Conservation (phyloP, 139 green algal species). For the Asterochloris erici region DNA sequence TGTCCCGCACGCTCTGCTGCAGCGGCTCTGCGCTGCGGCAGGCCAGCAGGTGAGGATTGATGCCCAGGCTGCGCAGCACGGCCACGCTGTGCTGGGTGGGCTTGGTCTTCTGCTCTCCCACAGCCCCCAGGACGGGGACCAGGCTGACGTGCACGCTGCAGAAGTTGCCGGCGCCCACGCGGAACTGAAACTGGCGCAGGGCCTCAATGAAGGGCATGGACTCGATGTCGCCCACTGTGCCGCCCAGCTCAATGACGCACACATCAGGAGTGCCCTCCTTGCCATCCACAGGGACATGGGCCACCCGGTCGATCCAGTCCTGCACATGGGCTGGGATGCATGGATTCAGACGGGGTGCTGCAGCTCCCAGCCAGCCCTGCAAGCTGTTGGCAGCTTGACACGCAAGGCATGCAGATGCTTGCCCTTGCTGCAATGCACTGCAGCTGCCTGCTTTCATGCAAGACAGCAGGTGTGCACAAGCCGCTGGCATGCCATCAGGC, state of each 20-base stretch:
- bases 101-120: slow-evolving; percentile 99
- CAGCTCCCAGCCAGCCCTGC: too few relatives aligned
- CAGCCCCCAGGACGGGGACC: slow-evolving; percentile 95
- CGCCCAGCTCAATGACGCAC: slow-evolving; percentile 98
- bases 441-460: neutral
- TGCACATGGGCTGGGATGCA: slow-evolving; percentile 5
- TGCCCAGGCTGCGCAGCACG: slow-evolving; percentile 85
- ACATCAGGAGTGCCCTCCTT: slow-evolving; percentile 77
- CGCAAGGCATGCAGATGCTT: neutral
- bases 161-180: slow-evolving; percentile 79
- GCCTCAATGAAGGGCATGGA: slow-evolving; percentile 97
- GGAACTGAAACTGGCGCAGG: slow-evolving; percentile 63
- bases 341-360: neutral
- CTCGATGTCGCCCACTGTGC: slow-evolving; percentile 97
- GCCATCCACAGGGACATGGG: slow-evolving; percentile 87
- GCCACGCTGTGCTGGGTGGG: slow-evolving; percentile 96
- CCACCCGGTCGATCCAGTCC: slow-evolving; percentile 98
- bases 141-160: slow-evolving; percentile 93
- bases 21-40: slow-evolving; percentile 79
- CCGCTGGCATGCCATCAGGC: neutral
- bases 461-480: too few relatives aligned
- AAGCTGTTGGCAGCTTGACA: neutral
- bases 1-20: slow-evolving; percentile 73
- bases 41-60: slow-evolving; percentile 88
- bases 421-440: neutral